Conservation (phyloP, 2,329 filamentous ascomycete genomes). For the Hypoxylon sp. region DNA sequence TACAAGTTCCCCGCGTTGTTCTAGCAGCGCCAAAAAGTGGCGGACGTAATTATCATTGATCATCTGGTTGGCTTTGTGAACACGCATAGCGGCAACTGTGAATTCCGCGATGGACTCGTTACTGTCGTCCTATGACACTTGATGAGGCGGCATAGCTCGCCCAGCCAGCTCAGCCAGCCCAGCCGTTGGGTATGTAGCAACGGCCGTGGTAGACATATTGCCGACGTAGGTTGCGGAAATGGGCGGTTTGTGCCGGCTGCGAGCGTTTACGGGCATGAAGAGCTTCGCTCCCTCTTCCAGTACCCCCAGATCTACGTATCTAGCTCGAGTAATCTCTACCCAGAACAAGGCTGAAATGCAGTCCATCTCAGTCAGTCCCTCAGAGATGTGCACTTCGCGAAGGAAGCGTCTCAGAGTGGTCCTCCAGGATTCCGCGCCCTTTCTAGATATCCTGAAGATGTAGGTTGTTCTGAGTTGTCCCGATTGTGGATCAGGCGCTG, state of each 20-base stretch:
- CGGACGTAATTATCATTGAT: neutral
- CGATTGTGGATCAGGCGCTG: neutral
- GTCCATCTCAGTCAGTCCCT: neutral
- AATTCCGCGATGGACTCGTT: neutral
- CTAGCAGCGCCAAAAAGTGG: neutral
- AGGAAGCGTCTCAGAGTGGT: neutral
- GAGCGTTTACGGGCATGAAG: neutral
- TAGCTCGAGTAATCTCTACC: neutral
- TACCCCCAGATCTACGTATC: neutral
- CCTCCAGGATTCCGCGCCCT: neutral
- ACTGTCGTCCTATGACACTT: neutral
- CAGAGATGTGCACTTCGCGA: neutral
- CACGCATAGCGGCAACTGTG: neutral
- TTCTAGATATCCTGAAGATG: neutral
- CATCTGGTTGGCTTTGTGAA: neutral
- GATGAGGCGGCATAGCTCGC: neutral
- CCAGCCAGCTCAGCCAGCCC: too few species aligned
- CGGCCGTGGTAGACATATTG: constrained; percentile 12
- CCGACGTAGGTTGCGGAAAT: constrained; percentile 17
- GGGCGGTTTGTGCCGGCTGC: constrained; percentile 1
- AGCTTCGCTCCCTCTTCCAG: neutral
- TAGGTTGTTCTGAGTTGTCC: neutral
- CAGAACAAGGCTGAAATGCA: constrained; percentile 15
- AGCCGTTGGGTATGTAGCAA: neutral
- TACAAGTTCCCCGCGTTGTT: neutral